phyloP scores from a whole-genome alignment of 106 monocot species.

The Acanthochlamys bracteata region DNA sequence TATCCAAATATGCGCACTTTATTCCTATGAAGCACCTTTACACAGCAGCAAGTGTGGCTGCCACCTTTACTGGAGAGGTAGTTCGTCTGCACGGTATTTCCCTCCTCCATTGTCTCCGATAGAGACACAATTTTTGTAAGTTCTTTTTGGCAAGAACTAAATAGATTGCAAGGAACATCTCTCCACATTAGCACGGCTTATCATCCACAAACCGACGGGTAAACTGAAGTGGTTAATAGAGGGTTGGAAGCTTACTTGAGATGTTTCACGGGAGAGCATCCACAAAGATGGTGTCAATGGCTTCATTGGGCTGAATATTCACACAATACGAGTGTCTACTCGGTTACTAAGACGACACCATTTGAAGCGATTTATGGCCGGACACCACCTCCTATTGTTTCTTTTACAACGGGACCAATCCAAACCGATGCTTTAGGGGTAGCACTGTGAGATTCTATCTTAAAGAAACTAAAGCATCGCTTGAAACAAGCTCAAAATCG shows the following conservation, averaged over 20 bases:
- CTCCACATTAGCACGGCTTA: not conserved
- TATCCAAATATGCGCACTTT: no score
- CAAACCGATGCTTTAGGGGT: no score
- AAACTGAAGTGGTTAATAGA: not conserved
- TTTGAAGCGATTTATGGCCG: conserved; percentile 6
- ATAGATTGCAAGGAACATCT: not conserved
- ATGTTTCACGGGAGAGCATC: not conserved
- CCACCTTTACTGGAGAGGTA: not conserved
- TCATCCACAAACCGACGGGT: not conserved
- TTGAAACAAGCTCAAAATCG: no score
- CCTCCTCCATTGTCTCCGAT: not conserved
- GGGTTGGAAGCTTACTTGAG: not conserved
- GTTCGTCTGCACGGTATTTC: not conserved
- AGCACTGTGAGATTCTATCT: no score
- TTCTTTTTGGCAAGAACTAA: not conserved
- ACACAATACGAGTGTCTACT: not conserved
- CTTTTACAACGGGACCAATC: no score
- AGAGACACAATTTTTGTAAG: not conserved
- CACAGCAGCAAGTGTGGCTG: no score
- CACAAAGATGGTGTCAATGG: not conserved
- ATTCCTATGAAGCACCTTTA: no score
- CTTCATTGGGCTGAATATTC: not conserved
- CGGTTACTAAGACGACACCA: not conserved
- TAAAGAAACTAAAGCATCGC: no score
- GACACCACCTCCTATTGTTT: not conserved